These are phyloP conservation scores for Claviceps capensis DNA, from an alignment of 2,329 filamentous ascomycete species.

Conservation along the genomic window DNA sequence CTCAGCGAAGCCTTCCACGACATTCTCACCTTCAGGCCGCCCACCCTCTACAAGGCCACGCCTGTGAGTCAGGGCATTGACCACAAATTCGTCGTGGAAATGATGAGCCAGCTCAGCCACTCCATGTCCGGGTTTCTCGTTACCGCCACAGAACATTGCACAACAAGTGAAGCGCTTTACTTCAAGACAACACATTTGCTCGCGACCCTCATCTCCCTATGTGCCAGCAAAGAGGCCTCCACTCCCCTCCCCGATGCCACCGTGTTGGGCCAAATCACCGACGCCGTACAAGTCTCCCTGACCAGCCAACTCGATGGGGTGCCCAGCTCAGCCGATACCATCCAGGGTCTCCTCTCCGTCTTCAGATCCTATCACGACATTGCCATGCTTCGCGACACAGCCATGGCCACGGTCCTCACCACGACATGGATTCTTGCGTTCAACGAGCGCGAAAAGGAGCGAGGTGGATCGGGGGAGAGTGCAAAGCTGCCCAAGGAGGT, in stretches of 20 bases:
- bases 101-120: slow-evolving; percentile 27
- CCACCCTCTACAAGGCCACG: slow-evolving; percentile 35
- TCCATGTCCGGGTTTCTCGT: slow-evolving; percentile 27
- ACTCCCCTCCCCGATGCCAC: slow-evolving; percentile 9
- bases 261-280: slow-evolving; percentile 13
- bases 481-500: slow-evolving; percentile 25
- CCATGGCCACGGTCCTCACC: slow-evolving; percentile 18
- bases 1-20: slow-evolving; percentile 39
- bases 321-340: slow-evolving; percentile 3
- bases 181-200: slow-evolving; percentile 30
- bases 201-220: slow-evolving; percentile 20
- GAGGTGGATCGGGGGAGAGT: slow-evolving; percentile 23
- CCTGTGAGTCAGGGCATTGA: slow-evolving; percentile 26
- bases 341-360: slow-evolving; percentile 10
- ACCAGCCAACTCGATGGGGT: slow-evolving; percentile 13
- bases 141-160: slow-evolving; percentile 19
- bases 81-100: slow-evolving; percentile 29
- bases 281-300: slow-evolving; percentile 14
- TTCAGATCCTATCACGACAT: slow-evolving; percentile 23
- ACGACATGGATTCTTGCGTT: slow-evolving; percentile 21
- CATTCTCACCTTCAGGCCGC: slow-evolving; percentile 31
- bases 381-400: slow-evolving; percentile 24
- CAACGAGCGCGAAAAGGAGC: slow-evolving; percentile 25
- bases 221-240: slow-evolving; percentile 12
- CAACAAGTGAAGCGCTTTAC: slow-evolving; percentile 28